Evolutionary conservation across 2,329 filamentous ascomycete species (phyloP), one percentile per base, ranked within the genome.

Genomic region (Fusarium pseudograminearum): DNA sequence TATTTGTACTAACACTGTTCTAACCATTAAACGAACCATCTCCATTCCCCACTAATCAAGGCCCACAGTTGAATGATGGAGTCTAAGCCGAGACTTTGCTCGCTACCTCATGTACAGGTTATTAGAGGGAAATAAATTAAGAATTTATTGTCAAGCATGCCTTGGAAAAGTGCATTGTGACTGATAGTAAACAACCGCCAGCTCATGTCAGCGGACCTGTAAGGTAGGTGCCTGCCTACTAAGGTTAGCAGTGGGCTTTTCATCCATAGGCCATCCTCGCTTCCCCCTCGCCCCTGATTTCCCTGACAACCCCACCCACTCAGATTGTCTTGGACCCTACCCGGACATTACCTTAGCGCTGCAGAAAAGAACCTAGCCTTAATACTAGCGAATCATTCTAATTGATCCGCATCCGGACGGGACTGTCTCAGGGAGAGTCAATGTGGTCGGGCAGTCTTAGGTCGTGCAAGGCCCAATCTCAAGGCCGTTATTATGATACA

Each of bases 281-380:
- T 28, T 46, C 18, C 15, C 30, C 15, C 56, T 64, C 44, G 34
- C 61, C 69, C 65, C 55, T 67, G 60, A 68, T 55, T 30, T 45
- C 59, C 68, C 67, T 68, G 45, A 42, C 31, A 40, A 30, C 46
- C 34, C 41, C 54, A 53, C 47, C 36, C 54, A 66, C 46, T 66
- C 38, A 66, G 40, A 53, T 57, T 67, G 71, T 61, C 60, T 73
- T 73, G 69, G 71, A 73, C 71, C 71, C 69, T 73, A 69, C 66
- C 56, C 57, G 53, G 60, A 45, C 56, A 40, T 51, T 51, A 51
- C 33, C 24, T 51, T 65, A 69, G 64, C 56, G 64, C 64, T 57
- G 53, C 46, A 62, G 59, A 66, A 67, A 24, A 45, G 33, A 44
- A 20, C 28, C 24, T 18, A 22, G 40, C 31, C 53, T 22, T 22